Base-by-base conservation (phyloP, 768 basidiomycete species). In the Auricularia cornea region DNA sequence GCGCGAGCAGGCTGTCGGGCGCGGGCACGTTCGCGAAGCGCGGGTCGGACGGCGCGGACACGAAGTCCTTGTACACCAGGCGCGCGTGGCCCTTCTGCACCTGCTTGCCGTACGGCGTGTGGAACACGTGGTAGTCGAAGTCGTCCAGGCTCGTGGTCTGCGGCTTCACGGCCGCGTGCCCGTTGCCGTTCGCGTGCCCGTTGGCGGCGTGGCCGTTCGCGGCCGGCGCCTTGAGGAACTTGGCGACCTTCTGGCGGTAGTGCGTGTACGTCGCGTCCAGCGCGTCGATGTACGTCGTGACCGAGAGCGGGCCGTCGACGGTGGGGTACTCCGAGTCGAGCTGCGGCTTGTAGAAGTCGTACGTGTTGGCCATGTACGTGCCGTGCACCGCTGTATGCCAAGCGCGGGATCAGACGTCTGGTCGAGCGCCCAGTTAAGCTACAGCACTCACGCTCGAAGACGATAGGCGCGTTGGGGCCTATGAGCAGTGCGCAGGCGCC, bases 301-400 rank as follows among this genome's bases (percentile, higher is more conserved):
- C 90, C 8, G 97, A 96, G 54, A 96, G 88, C 4, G 96, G 97
- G 2, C 97, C 97, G 72, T 99, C 96, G 59, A 99, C 96, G 70
- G 92, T 90, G 65, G 97, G 97, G 75, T 94, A 96, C 75, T 95
- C 93, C 26, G 93, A 95, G 62, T 89, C 87, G 26, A 98, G 86
- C 69, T 92, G 88, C 59, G 97, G 97, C 81, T 99, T 99, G 88
- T 97, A 99, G 76, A 98, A 98, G 78, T 99, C 97, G 76, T 96
- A 98, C 0, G 89, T 92, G 80, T 99, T 96, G 66, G 89, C 89
- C 90, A 98, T 98, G 80, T 94, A 92, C 60, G 87, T 93, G 29
- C 95, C 96, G 76, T 98, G 97, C 67, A 94, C 83, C 69, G 96
- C 96, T 98, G 73, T 10, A 72, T 63, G 62, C 63, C 64, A 31